These are phyloP conservation scores for Aeschynomene evenia DNA, from an alignment of 306 rosid species.

Conservation along the genomic window DNA sequence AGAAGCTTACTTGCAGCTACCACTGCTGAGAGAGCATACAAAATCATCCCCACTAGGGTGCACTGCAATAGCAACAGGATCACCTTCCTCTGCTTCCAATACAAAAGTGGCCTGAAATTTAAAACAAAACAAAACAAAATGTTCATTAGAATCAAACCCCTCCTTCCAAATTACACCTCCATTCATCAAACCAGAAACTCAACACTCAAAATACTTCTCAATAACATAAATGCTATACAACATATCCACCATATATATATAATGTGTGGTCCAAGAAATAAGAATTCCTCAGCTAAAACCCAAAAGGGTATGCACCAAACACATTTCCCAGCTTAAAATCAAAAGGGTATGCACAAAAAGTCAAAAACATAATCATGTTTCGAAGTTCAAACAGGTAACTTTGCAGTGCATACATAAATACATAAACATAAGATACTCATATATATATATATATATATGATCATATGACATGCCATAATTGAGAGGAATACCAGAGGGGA, in stretches of 20 bases:
- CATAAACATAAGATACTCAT: too few species aligned
- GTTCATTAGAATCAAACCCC: conserved; percentile 5
- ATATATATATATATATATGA: neutral
- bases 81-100: conserved; percentile 85
- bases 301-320: conserved; percentile 21
- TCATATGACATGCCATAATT: neutral
- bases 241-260: conserved; percentile 10
- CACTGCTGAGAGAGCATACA: conserved; percentile 72
- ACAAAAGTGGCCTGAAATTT: conserved; percentile 61
- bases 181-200: conserved; percentile 6
- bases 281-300: conserved; percentile 17
- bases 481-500: conserved; percentile 64
- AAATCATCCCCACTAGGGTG: conserved; percentile 83
- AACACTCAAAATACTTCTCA: conserved; percentile 1
- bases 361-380: neutral
- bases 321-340: conserved; percentile 9
- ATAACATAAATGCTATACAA: conserved; percentile 12
- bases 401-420: neutral
- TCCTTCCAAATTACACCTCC: conserved; percentile 3
- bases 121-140: neutral
- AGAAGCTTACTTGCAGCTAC: conserved; percentile 87
- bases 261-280: neutral
- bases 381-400: neutral
- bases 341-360: conserved; percentile 23
- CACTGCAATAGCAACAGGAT: conserved; percentile 74